Conservation (phyloP, 805 yeast species). For the Ogataea corticis region DNA sequence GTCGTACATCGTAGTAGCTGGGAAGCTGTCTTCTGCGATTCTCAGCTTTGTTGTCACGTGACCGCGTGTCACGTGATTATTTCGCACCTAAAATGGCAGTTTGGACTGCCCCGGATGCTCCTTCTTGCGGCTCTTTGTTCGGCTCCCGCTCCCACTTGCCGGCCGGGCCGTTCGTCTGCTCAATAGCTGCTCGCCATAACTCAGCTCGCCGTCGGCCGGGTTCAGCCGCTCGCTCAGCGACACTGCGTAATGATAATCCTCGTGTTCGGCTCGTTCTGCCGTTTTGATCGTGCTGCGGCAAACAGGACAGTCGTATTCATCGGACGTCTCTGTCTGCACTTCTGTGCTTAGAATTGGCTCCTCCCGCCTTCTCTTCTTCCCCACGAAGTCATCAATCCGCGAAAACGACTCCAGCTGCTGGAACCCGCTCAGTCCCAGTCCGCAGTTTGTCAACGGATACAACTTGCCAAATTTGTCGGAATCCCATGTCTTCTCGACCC, state of each 20-base stretch:
- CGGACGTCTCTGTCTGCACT: too few relatives aligned
- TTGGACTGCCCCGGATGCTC: slow-evolving; percentile 14
- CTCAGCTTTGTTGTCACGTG: too few relatives aligned
- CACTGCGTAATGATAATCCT: slow-evolving; percentile 33
- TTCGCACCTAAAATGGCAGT: slow-evolving; percentile 13
- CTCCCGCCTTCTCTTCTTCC: slow-evolving; percentile 8
- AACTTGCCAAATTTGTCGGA: slow-evolving; percentile 26
- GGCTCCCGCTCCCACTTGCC: too few relatives aligned
- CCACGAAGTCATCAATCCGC: slow-evolving; percentile 30
- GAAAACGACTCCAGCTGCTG: slow-evolving; percentile 37
- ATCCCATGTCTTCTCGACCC: slow-evolving; percentile 30
- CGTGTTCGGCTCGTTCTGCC: slow-evolving; percentile 22
- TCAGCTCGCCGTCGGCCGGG: slow-evolving; percentile 1
- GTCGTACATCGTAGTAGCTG: too few relatives aligned
- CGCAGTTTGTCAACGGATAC: slow-evolving; percentile 53
- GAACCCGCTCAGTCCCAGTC: slow-evolving; percentile 55
- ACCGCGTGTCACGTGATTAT: too few relatives aligned
- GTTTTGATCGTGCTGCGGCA: slow-evolving; percentile 14
- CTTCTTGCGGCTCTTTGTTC: slow-evolving; percentile 6
- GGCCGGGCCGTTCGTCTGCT: slow-evolving; percentile 4
- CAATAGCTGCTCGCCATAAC: slow-evolving; percentile 20
- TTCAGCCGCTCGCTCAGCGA: slow-evolving; percentile 23
- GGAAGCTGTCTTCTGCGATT: too few relatives aligned
- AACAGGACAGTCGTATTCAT: slow-evolving; percentile 13
- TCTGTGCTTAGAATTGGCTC: too few relatives aligned